phyloP scores from a whole-genome alignment of 2,329 filamentous ascomycete genomes.

The Sarocladiaceae sp. region DNA sequence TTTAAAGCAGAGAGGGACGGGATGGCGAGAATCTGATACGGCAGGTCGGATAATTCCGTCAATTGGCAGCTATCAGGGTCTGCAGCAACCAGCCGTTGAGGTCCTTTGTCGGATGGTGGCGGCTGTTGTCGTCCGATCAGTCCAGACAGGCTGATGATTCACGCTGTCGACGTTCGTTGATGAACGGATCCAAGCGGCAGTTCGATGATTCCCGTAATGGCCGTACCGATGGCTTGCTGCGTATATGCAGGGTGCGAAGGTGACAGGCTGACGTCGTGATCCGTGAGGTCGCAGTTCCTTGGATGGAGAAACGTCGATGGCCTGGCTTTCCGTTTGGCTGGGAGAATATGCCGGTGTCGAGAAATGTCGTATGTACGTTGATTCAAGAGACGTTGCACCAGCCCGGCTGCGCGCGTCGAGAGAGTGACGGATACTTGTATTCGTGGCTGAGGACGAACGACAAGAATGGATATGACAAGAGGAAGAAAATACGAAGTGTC shows the following conservation, averaged over 20 bases:
- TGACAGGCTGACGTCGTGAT: neutral
- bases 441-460: neutral
- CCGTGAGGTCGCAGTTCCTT: neutral
- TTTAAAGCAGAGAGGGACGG: neutral
- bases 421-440: neutral
- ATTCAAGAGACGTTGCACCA: neutral
- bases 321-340: neutral
- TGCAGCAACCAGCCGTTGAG: neutral
- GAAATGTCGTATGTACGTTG: neutral
- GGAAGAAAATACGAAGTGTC: conserved; percentile 1
- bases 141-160: neutral
- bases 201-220: neutral
- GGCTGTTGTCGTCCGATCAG: neutral
- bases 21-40: neutral
- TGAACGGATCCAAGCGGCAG: too few species aligned
- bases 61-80: neutral
- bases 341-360: conserved; percentile 1
- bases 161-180: neutral
- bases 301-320: neutral
- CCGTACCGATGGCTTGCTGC: neutral
- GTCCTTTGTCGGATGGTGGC: too few species aligned
- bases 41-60: neutral
- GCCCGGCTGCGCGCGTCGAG: conserved; percentile 7
- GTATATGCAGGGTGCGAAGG: neutral
- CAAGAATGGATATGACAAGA: neutral